These are phyloP conservation scores for Cystobasidiopsis lactophilus DNA, from an alignment of 768 basidiomycete species.

Conservation along the genomic window DNA sequence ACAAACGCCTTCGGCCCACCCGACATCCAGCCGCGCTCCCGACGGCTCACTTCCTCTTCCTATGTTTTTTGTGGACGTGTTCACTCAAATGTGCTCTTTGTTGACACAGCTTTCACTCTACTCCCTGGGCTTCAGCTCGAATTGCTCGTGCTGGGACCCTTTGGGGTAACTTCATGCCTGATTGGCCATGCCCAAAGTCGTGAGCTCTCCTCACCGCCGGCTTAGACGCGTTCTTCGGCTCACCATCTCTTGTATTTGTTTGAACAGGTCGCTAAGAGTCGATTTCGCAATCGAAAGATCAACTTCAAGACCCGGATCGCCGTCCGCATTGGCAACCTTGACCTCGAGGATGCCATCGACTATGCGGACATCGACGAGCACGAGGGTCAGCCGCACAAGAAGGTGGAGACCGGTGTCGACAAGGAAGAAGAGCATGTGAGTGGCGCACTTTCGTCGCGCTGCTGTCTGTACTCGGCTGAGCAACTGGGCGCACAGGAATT, in stretches of 20 bases:
- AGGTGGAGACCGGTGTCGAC: conserved; percentile 21
- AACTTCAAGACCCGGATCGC: conserved; percentile 20
- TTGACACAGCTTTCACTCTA: too few species aligned
- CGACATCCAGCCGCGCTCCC: too few species aligned
- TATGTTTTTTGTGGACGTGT: too few species aligned
- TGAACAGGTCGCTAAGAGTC: conserved; percentile 9
- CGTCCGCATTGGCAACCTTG: conserved; percentile 16
- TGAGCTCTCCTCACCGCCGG: background rate
- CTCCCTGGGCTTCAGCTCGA: too few species aligned
- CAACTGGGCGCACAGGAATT: conserved; percentile 22
- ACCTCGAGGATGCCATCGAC: conserved; percentile 10
- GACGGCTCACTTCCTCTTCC: too few species aligned
- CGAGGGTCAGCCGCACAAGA: conserved; percentile 4
- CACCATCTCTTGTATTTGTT: background rate
- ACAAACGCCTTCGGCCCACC: too few species aligned
- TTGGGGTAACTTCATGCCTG: background rate
- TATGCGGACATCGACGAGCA: conserved; percentile 8
- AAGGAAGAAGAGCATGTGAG: conserved; percentile 20
- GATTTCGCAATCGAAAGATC: conserved; percentile 22
- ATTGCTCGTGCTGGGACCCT: too few species aligned
- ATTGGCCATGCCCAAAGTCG: conserved; percentile 12
- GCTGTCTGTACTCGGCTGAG: background rate
- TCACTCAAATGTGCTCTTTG: too few species aligned
- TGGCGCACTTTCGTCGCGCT: background rate
- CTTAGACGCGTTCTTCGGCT: background rate